Percentiles rank a stretch among this genome's conserved stretches.
Conservation (phyloP, 345 rosid species). For the Heritiera littoralis region DNA sequence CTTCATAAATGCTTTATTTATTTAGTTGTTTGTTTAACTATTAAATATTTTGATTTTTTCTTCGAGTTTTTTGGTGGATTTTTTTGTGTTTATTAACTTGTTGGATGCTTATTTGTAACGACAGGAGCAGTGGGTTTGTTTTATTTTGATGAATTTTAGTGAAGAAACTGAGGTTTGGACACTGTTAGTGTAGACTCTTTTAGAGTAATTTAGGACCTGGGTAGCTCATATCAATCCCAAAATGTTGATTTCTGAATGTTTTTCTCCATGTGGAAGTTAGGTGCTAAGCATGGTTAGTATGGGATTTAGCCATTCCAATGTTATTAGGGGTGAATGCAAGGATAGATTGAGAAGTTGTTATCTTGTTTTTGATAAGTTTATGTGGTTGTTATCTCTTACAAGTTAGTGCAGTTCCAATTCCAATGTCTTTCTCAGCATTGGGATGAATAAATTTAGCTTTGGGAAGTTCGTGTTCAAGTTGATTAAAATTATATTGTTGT, state of each 20-base stretch:
- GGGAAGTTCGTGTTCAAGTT: not conserved
- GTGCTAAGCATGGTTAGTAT: not conserved
- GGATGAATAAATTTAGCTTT: not conserved
- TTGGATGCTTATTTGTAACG: not conserved
- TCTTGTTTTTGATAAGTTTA: not conserved
- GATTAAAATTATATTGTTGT: not conserved
- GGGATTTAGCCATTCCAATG: not conserved
- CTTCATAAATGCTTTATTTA: not conserved
- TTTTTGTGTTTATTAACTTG: not conserved
- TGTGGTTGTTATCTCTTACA: not conserved
- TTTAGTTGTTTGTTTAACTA: not conserved
- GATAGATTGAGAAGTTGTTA: slow-evolving; percentile 8
- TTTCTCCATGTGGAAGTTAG: not conserved
- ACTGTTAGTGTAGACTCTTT: not conserved
- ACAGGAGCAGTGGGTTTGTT: slow-evolving; percentile 1
- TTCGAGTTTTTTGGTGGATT: not conserved
- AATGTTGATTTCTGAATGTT: not conserved
- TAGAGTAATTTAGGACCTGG: not conserved
- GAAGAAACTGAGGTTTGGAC: not conserved
- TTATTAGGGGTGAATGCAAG: not conserved
- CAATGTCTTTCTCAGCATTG: not conserved
- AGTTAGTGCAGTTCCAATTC: not conserved
- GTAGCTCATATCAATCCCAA: slow-evolving; percentile 1
- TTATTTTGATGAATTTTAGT: slow-evolving; percentile 12
- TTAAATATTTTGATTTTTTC: not conserved